phyloP scores from a whole-genome alignment of 192 early-diverging fungal genomes.

The Linnemannia elongata region DNA sequence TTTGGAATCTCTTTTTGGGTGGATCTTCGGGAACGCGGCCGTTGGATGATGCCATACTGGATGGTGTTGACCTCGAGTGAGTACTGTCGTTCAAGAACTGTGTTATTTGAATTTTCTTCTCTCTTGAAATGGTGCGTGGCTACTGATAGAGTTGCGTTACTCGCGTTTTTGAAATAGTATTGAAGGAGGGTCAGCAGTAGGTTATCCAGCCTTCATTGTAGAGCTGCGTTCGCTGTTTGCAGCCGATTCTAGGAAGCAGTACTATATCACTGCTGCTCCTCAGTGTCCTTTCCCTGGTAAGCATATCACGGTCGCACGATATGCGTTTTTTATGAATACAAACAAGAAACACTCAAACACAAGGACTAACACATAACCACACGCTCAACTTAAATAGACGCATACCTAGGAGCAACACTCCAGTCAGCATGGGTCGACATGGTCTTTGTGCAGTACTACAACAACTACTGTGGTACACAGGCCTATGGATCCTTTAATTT shows the following conservation, averaged over 20 bases:
- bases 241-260: slow-evolving; percentile 58
- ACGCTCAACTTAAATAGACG: slow-evolving; percentile 40
- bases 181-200: slow-evolving; percentile 71
- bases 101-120: no score
- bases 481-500: slow-evolving; percentile 62
- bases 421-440: slow-evolving; percentile 74
- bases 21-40: slow-evolving; percentile 73
- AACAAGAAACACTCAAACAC: neutral
- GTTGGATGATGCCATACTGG: slow-evolving; percentile 75
- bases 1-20: slow-evolving; percentile 85
- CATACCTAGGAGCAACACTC: slow-evolving; percentile 69
- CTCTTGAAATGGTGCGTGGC: neutral
- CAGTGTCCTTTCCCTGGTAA: slow-evolving; percentile 78
- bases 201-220: slow-evolving; percentile 72
- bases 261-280: slow-evolving; percentile 77
- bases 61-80: slow-evolving; percentile 76
- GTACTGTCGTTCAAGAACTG: neutral
- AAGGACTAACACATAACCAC: no score
- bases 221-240: slow-evolving; percentile 68
- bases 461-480: slow-evolving; percentile 78
- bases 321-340: neutral
- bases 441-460: slow-evolving; percentile 88
- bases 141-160: neutral
- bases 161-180: slow-evolving; percentile 61
- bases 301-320: neutral